Percentiles rank a stretch among this genome's conserved stretches.
Conservation (phyloP, 768 basidiomycete genomes). For the Leccinum disarticulatum region DNA sequence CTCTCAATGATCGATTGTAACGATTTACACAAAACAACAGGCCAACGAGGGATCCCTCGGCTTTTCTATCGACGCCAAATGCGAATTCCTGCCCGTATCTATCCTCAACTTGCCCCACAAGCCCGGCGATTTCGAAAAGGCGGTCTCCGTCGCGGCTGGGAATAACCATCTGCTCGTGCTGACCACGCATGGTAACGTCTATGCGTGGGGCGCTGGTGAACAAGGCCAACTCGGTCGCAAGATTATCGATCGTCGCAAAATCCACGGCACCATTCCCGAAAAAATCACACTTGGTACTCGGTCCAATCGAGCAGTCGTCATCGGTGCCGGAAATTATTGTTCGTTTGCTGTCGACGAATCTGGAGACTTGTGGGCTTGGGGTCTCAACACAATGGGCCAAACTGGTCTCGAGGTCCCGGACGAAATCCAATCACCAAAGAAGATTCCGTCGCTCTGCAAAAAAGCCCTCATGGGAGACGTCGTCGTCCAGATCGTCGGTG, state of each 20-base stretch:
- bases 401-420: slow-evolving; percentile 57
- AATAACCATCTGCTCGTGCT: slow-evolving; percentile 88
- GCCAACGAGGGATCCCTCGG: slow-evolving; percentile 82
- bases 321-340: slow-evolving; percentile 83
- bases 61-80: slow-evolving; percentile 64
- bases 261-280: slow-evolving; percentile 87
- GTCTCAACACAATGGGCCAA: slow-evolving; percentile 90
- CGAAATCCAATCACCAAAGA: slow-evolving; percentile 62
- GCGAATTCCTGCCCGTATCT: slow-evolving; percentile 67
- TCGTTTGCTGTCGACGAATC: slow-evolving; percentile 87
- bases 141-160: slow-evolving; percentile 75
- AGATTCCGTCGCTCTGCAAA: slow-evolving; percentile 63
- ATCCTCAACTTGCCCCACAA: slow-evolving; percentile 58
- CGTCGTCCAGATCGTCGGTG: slow-evolving; percentile 74
- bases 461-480: slow-evolving; percentile 56
- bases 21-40: slow-evolving; percentile 35
- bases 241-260: slow-evolving; percentile 83
- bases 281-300: slow-evolving; percentile 74
- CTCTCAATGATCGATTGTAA: slow-evolving; percentile 4
- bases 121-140: slow-evolving; percentile 66
- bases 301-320: slow-evolving; percentile 58
- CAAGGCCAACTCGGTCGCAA: slow-evolving; percentile 90
- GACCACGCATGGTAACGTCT: slow-evolving; percentile 84
- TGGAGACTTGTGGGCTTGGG: slow-evolving; percentile 92
- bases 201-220: slow-evolving; percentile 89